Conservation (phyloP, 108 stramenopile species). For the Skeletonema menzelii region DNA sequence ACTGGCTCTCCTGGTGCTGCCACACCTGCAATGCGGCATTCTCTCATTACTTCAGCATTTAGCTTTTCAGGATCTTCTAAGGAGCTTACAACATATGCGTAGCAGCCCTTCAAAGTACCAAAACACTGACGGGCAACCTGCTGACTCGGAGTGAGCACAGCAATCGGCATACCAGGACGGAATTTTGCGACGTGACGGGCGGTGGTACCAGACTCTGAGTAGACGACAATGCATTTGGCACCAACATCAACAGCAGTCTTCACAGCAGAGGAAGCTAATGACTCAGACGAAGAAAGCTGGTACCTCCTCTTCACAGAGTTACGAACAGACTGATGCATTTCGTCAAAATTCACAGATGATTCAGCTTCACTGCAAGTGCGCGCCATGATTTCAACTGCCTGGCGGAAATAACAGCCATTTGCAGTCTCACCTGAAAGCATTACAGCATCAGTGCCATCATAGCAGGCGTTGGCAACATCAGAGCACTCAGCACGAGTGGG, state of each 20-base stretch:
- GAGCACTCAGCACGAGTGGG: conserved; percentile 99
- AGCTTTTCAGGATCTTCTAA: conserved; percentile 74
- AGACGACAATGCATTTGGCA: conserved; percentile 92
- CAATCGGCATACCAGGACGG: conserved; percentile 88
- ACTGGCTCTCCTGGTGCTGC: conserved; percentile 84
- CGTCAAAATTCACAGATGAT: conserved; percentile 64
- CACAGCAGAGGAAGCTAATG: conserved; percentile 94
- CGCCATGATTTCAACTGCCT: conserved; percentile 94
- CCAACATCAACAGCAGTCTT: conserved; percentile 94
- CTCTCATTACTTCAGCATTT: conserved; percentile 13
- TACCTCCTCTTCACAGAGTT: conserved; percentile 69
- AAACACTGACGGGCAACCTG: conserved; percentile 84
- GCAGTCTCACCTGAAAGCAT: conserved; percentile 96
- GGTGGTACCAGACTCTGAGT: conserved; percentile 92
- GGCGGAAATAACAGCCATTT: conserved; percentile 73
- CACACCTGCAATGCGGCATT: conserved; percentile 48
- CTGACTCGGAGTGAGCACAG: conserved; percentile 78
- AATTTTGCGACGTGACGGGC: conserved; percentile 96
- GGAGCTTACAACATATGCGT: conserved; percentile 55
- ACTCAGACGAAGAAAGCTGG: conserved; percentile 78
- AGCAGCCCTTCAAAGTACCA: conserved; percentile 83
- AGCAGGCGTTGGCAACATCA: conserved; percentile 98
- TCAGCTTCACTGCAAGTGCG: conserved; percentile 94
- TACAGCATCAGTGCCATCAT: conserved; percentile 88
- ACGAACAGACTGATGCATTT: conserved; percentile 77